Evolutionary conservation across 768 basidiomycete species (phyloP).

Genomic region (Termitomyces sp.): DNA sequence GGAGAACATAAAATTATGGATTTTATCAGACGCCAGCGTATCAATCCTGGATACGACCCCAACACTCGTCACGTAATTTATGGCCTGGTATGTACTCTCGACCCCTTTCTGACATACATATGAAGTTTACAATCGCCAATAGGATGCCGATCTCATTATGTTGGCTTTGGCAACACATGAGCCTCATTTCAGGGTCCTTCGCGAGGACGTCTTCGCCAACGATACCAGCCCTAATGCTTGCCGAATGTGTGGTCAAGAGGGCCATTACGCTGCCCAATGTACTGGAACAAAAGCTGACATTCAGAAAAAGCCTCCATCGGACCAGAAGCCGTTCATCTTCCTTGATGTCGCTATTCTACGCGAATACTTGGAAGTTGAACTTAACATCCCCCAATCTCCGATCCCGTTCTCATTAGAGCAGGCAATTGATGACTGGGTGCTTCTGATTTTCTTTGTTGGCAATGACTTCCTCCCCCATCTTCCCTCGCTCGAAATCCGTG

Average conservation of each 20-base stretch:
- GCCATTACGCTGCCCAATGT: slow-evolving; percentile 95
- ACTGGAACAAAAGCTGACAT: slow-evolving; percentile 72
- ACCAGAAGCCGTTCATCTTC: slow-evolving; percentile 98
- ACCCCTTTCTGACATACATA: neutral
- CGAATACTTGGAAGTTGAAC: slow-evolving; percentile 97
- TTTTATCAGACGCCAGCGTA: slow-evolving; percentile 87
- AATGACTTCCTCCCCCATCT: slow-evolving; percentile 99
- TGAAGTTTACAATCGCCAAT: slow-evolving; percentile 10
- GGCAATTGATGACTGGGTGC: slow-evolving; percentile 99
- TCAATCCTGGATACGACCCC: slow-evolving; percentile 85
- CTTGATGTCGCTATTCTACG: slow-evolving; percentile 94
- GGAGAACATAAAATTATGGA: slow-evolving; percentile 99
- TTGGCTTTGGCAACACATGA: slow-evolving; percentile 96
- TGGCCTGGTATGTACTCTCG: slow-evolving; percentile 67
- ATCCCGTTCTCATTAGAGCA: slow-evolving; percentile 94
- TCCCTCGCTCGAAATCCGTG: slow-evolving; percentile 96
- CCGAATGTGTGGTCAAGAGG: slow-evolving; percentile 90
- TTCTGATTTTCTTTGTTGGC: slow-evolving; percentile 99
- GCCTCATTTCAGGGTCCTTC: slow-evolving; percentile 94
- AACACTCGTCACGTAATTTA: slow-evolving; percentile 98
- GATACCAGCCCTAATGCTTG: slow-evolving; percentile 80
- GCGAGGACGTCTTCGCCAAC: slow-evolving; percentile 92
- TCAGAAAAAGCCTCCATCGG: slow-evolving; percentile 63
- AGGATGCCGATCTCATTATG: slow-evolving; percentile 99
- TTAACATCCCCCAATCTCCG: slow-evolving; percentile 70